Percentiles rank a stretch among this genome's conserved stretches.
Conservation (phyloP, 768 basidiomycete species). For the Paxillus ammoniavirescens region DNA sequence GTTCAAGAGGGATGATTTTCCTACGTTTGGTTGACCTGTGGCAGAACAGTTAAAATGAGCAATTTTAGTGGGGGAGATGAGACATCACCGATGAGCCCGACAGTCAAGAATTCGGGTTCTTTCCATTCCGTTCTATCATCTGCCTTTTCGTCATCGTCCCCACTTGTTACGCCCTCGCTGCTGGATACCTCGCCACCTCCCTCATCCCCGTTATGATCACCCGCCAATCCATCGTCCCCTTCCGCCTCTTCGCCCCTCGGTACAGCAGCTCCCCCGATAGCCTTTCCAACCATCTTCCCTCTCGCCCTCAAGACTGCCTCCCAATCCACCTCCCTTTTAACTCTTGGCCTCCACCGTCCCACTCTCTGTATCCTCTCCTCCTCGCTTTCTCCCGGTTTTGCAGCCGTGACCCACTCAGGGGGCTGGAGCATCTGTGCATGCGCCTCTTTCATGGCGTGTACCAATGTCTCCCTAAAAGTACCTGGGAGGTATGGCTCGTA, state of each 20-base stretch:
- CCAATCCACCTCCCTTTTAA: constrained; percentile 76
- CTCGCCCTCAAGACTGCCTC: constrained; percentile 49
- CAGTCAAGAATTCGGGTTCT: constrained; percentile 64
- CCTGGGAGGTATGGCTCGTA: constrained; percentile 70
- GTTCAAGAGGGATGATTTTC: constrained; percentile 90
- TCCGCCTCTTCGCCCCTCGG: constrained; percentile 27
- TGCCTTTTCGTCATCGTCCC: constrained; percentile 14
- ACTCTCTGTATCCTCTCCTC: constrained; percentile 47
- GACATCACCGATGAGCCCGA: constrained; percentile 71
- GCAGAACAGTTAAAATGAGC: not conserved
- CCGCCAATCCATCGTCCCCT: not conserved
- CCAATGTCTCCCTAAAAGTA: constrained; percentile 59
- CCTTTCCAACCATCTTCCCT: constrained; percentile 42
- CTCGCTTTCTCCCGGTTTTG: constrained; percentile 35
- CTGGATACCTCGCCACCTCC: constrained; percentile 14
- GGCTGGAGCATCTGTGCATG: constrained; percentile 70
- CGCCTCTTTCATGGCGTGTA: constrained; percentile 60
- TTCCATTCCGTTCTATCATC: constrained; percentile 18
- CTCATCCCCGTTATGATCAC: constrained; percentile 23
- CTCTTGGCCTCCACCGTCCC: constrained; percentile 61
- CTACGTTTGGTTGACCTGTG: constrained; percentile 90
- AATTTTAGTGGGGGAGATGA: constrained; percentile 1
- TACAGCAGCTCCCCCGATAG: constrained; percentile 41
- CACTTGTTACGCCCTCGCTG: constrained; percentile 10
- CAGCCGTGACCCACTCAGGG: constrained; percentile 53